Conservation (phyloP, 2,329 filamentous ascomycete genomes). For the Fusarium albidum region DNA sequence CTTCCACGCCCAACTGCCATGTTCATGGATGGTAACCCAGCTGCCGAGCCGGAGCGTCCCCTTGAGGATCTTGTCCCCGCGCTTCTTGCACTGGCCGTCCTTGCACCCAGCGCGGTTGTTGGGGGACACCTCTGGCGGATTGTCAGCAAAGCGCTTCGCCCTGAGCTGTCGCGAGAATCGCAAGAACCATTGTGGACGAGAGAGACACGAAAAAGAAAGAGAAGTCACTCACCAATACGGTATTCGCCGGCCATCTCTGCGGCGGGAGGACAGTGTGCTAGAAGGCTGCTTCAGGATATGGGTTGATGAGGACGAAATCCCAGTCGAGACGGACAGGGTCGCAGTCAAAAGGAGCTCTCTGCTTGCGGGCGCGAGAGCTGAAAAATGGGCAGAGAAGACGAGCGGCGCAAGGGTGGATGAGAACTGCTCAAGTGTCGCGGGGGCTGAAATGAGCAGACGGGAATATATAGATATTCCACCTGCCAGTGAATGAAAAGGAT, state of each 20-base stretch:
- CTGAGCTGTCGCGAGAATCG: slow-evolving; percentile 1
- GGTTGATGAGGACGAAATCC: slow-evolving; percentile 23
- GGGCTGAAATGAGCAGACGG: background rate
- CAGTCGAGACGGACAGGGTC: background rate
- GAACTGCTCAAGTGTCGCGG: background rate
- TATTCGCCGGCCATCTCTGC: slow-evolving; percentile 55
- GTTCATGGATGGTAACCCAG: slow-evolving; percentile 70
- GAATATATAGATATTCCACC: slow-evolving; percentile 1
- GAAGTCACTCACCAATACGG: slow-evolving; percentile 57
- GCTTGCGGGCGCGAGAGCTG: slow-evolving; percentile 5
- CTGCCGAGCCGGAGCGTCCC: slow-evolving; percentile 80
- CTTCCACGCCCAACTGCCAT: slow-evolving; percentile 77
- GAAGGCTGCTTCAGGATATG: slow-evolving; percentile 8
- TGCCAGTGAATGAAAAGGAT: slow-evolving; percentile 12
- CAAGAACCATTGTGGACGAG: background rate
- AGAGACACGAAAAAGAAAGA: too few relatives aligned
- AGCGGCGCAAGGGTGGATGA: background rate
- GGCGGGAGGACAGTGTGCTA: slow-evolving; percentile 4
- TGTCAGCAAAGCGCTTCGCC: slow-evolving; percentile 24
- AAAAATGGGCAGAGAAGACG: background rate
- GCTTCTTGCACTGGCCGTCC: slow-evolving; percentile 76
- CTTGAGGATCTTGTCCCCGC: slow-evolving; percentile 75
- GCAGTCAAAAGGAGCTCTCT: slow-evolving; percentile 9
- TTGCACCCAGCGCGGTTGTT: slow-evolving; percentile 79
- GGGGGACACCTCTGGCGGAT: slow-evolving; percentile 70